Percentiles rank a stretch among this genome's conserved stretches.
Evolutionary conservation across 495 filamentous ascomycete genomes (phyloP).

Genomic region (Neurospora africana): DNA sequence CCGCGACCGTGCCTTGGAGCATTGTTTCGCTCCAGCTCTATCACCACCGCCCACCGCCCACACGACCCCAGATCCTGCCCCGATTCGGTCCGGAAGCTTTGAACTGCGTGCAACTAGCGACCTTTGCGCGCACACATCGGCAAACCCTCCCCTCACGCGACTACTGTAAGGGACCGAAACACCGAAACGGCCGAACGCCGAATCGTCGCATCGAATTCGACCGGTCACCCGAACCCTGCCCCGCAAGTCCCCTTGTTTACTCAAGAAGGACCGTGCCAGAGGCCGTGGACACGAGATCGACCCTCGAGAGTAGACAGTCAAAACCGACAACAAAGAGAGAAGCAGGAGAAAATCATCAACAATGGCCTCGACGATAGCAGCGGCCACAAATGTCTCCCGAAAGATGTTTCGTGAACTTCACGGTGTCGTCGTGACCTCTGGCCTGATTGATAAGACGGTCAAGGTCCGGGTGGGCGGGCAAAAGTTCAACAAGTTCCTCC

Average conservation of each 20-base stretch:
- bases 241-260: neutral
- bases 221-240: neutral
- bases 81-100: neutral
- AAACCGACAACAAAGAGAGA: neutral
- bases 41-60: neutral
- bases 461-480: conserved; percentile 53
- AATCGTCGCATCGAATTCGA: neutral
- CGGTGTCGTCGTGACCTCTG: conserved; percentile 57
- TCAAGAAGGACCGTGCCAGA: neutral
- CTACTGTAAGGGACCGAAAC: neutral
- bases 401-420: conserved; percentile 29
- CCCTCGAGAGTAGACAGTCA: neutral
- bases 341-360: neutral
- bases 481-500: conserved; percentile 49
- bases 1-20: neutral
- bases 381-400: conserved; percentile 14
- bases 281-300: neutral
- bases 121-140: neutral
- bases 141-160: neutral
- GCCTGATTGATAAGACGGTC: conserved; percentile 59
- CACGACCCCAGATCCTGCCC: neutral
- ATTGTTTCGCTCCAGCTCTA: neutral
- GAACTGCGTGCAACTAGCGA: neutral
- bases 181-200: neutral
- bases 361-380: conserved; percentile 24